These are phyloP conservation scores for Eimeria falciformis DNA, from an alignment of 169 alveolate species.

Conservation along the genomic window DNA sequence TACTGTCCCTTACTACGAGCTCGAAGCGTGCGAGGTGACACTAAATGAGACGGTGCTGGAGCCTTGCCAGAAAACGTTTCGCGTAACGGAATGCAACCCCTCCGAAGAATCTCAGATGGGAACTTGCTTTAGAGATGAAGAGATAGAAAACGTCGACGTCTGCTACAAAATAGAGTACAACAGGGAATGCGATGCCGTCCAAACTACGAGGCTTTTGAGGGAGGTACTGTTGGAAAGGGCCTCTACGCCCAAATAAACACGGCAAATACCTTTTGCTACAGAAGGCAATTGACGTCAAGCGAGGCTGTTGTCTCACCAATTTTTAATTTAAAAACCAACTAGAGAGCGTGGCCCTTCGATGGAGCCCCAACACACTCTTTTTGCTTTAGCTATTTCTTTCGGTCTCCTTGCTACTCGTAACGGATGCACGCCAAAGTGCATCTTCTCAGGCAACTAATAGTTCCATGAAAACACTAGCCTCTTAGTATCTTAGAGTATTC, in stretches of 20 bases:
- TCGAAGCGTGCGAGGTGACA: not conserved
- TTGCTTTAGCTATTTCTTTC: no score
- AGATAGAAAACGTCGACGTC: not conserved
- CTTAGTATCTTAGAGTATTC: no score
- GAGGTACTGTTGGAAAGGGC: not conserved
- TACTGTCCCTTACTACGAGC: conserved; percentile 4
- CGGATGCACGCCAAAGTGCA: no score
- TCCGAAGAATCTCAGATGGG: not conserved
- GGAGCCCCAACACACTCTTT: no score
- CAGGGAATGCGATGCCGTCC: not conserved
- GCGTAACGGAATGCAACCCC: conserved; percentile 7
- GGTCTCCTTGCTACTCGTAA: no score
- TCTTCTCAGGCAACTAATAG: no score
- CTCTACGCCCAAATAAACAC: not conserved
- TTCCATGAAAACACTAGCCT: no score
- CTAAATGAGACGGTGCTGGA: not conserved
- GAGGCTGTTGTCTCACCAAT: no score
- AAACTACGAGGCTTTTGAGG: not conserved
- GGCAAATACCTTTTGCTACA: no score
- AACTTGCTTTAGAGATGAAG: conserved; percentile 9
- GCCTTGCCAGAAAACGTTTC: not conserved
- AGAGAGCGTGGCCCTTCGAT: no score
- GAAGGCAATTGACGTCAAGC: no score
- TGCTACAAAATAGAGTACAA: not conserved
- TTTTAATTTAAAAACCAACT: no score